Evolutionary conservation across 2,329 filamentous ascomycete genomes (phyloP).

Genomic region (Plectosphaerella cucumerina): DNA sequence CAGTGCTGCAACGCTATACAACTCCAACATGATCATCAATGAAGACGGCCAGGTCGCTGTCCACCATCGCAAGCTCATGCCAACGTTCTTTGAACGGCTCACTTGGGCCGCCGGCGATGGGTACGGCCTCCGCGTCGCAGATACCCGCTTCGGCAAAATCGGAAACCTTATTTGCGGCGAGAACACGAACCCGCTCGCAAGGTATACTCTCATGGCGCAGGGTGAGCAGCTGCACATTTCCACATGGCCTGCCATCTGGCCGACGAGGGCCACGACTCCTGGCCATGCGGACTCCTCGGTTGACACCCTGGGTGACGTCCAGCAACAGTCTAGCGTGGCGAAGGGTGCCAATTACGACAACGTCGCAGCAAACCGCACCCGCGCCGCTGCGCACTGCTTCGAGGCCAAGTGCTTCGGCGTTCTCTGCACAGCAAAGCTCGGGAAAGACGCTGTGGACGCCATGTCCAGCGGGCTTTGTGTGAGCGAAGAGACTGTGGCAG

Average conservation of each 20-base stretch:
- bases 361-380: conserved; percentile 44
- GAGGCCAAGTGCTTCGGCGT: conserved; percentile 55
- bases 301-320: not conserved
- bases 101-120: conserved; percentile 51
- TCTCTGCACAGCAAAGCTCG: conserved; percentile 39
- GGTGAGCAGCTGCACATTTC: conserved; percentile 52
- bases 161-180: conserved; percentile 52
- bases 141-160: conserved; percentile 40
- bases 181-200: conserved; percentile 52
- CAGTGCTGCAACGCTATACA: conserved; percentile 44
- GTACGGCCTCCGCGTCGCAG: conserved; percentile 38
- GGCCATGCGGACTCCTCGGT: not conserved
- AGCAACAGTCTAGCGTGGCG: conserved; percentile 2
- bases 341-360: conserved; percentile 44
- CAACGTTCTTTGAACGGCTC: conserved; percentile 54
- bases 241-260: conserved; percentile 52
- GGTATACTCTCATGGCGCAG: conserved; percentile 48
- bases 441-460: conserved; percentile 29
- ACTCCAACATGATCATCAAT: conserved; percentile 45
- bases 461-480: conserved; percentile 23
- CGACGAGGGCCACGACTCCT: conserved; percentile 28
- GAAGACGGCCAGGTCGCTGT: conserved; percentile 38
- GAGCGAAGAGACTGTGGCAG: conserved; percentile 20
- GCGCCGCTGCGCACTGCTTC: conserved; percentile 52
- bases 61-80: conserved; percentile 50